Evolutionary conservation across 352 stramenopile species (phyloP).

Genomic region (Globisporangium megalacanthum): DNA sequence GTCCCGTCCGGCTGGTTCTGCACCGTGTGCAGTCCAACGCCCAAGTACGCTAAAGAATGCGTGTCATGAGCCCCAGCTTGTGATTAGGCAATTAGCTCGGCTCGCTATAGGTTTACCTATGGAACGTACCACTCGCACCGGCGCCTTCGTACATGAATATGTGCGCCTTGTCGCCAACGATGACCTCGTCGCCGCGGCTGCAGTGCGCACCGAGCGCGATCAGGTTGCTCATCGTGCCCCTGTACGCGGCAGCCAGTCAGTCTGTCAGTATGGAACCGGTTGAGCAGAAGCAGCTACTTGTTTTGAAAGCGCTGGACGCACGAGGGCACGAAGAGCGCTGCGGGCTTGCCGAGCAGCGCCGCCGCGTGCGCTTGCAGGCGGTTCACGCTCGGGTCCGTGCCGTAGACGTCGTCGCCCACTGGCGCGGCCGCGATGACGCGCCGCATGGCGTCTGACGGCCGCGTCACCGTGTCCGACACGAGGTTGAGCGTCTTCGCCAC

Average conservation of each 20-base stretch:
- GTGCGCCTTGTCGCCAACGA: constrained; percentile 93
- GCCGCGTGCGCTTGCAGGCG: constrained; percentile 90
- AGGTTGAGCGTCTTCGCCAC: constrained; percentile 79
- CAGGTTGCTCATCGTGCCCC: constrained; percentile 97
- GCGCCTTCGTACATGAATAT: constrained; percentile 97
- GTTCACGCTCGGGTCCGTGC: constrained; percentile 92
- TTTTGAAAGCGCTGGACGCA: no score
- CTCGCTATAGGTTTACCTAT: no score
- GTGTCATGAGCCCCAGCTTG: no score
- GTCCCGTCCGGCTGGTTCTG: constrained; percentile 82
- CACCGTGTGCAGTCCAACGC: constrained; percentile 88
- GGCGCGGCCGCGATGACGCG: constrained; percentile 75
- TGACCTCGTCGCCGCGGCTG: constrained; percentile 90
- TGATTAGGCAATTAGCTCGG: no score
- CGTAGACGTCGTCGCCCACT: constrained; percentile 75
- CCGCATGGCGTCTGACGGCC: constrained; percentile 91
- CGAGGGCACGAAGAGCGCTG: constrained; percentile 94
- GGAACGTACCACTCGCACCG: constrained; percentile 65
- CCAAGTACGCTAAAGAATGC: constrained; percentile 67
- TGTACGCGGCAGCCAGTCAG: constrained; percentile 12
- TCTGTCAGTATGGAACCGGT: no score
- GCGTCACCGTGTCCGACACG: constrained; percentile 96
- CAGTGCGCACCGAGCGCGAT: constrained; percentile 94
- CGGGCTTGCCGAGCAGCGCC: constrained; percentile 92
- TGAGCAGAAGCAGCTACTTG: no score